Evolutionary conservation across 106 monocot genomes (phyloP), one percentile per base, ranked within the genome.

Genomic region (Apostasia ramifera): DNA sequence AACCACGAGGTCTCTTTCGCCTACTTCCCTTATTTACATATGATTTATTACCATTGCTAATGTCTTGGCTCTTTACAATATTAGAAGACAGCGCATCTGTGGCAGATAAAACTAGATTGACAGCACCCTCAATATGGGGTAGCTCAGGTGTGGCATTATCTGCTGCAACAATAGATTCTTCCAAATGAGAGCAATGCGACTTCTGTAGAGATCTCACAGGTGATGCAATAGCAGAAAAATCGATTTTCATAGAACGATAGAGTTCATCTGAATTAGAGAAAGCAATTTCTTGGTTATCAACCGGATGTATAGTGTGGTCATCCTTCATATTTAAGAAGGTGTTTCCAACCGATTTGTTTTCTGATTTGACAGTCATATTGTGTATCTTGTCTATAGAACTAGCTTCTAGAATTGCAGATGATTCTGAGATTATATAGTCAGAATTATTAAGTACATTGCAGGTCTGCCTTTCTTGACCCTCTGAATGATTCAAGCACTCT

Each of bases 1-100:
- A 72, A 52, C 66, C 67, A 50, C 79, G 77, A 7, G 74, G 71
- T 43, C 83, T 79, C 71, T 83, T 91, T 65, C 72, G 6, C 44
- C 69, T 63, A 44, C 44, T 81, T 69, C 73, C 73, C 73, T 80
- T 81, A 11, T 44, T 43, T 67, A 8, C 68, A 72, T 60, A 74
- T 67, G 67, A 47, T 64, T 80, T 81, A 47, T 52, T 74, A 72
- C 7, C 60, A 55, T 67, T 63, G 43, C 56, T n/a, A 59, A 40
- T 38, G 8, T 74, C 70, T 67, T 73, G 59, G 65, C 40, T 74
- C 14, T 68, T 75, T 37, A 43, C 52, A 64, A 11, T 50, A 2
- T 61, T 83, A 60, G 65, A 26, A 69, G 69, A 45, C 1, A n/a
- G 43, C 65, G 40, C 48, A 40, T 47, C 40, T 3, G 54, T n/a